Percentiles rank a stretch among this genome's conserved stretches.
phyloP scores from a whole-genome alignment of 805 yeast genomes.

The Ogataea siamensis region DNA sequence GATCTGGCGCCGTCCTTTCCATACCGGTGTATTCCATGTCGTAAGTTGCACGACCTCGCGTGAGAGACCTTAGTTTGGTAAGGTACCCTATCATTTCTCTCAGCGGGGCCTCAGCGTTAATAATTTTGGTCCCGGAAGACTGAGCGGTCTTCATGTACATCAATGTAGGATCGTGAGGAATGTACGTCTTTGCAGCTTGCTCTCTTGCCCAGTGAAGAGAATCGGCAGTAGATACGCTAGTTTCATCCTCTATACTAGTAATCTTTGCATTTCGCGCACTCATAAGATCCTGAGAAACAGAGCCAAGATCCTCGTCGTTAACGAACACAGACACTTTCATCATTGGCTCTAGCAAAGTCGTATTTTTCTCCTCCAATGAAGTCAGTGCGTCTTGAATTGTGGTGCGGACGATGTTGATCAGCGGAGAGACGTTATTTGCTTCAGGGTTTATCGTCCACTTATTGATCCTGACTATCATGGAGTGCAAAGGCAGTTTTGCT shows the following conservation, averaged over 20 bases:
- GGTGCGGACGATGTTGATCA: conserved; percentile 46
- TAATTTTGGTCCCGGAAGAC: conserved; percentile 44
- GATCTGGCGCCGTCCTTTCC: conserved; percentile 59
- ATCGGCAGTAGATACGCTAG: conserved; percentile 29
- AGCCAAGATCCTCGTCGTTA: conserved; percentile 72
- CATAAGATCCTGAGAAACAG: conserved; percentile 80
- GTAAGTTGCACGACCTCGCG: conserved; percentile 86
- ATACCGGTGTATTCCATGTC: conserved; percentile 76
- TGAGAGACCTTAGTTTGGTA: conserved; percentile 70
- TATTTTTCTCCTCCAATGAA: conserved; percentile 29
- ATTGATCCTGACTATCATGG: conserved; percentile 53
- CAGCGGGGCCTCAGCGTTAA: conserved; percentile 81
- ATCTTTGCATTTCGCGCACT: conserved; percentile 76
- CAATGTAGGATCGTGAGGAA: conserved; percentile 77
- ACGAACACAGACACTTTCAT: conserved; percentile 74
- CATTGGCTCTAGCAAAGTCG: conserved; percentile 77
- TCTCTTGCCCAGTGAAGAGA: conserved; percentile 46
- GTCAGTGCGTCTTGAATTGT: conserved; percentile 41
- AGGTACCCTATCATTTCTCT: conserved; percentile 90
- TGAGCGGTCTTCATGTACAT: conserved; percentile 29
- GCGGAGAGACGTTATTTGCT: conserved; percentile 33
- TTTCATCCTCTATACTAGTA: conserved; percentile 66
- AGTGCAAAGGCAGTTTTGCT: conserved; percentile 56
- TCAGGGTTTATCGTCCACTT: conserved; percentile 57
- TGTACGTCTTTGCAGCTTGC: conserved; percentile 59